phyloP scores from a whole-genome alignment of 2,329 filamentous ascomycete species.

The Exophiala bonariae region DNA sequence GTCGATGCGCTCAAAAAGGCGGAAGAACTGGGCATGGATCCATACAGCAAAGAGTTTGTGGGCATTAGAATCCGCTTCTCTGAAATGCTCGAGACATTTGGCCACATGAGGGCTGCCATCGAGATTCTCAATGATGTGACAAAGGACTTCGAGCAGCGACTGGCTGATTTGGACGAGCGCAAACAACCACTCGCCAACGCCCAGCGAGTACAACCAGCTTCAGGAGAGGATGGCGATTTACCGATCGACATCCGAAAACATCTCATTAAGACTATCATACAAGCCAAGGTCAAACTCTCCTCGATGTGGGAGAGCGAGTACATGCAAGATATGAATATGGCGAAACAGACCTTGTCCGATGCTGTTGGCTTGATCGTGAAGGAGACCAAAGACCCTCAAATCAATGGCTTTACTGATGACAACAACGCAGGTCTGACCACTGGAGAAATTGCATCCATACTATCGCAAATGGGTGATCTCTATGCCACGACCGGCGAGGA shows the following conservation, averaged over 20 bases:
- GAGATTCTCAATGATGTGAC: constrained; percentile 77
- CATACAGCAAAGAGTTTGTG: constrained; percentile 85
- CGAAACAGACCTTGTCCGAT: constrained; percentile 74
- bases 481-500: constrained; percentile 28
- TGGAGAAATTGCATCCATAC: constrained; percentile 37
- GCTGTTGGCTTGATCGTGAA: constrained; percentile 77
- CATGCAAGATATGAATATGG: constrained; percentile 70
- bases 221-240: background rate
- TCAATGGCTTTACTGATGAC: constrained; percentile 56
- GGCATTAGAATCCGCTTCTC: constrained; percentile 84
- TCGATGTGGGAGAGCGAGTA: constrained; percentile 78
- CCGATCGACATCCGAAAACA: constrained; percentile 9
- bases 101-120: constrained; percentile 68
- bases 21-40: constrained; percentile 73
- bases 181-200: background rate
- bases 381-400: constrained; percentile 69
- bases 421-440: constrained; percentile 39
- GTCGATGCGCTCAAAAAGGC: constrained; percentile 74
- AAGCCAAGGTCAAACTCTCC: constrained; percentile 70
- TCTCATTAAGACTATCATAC: constrained; percentile 25
- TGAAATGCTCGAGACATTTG: constrained; percentile 74
- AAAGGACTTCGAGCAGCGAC: constrained; percentile 61
- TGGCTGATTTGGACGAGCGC: constrained; percentile 42
- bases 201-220: background rate
- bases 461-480: constrained; percentile 28